Base-by-base conservation (phyloP, 2,329 filamentous ascomycete species). In the Talaromyces rugulosus region DNA sequence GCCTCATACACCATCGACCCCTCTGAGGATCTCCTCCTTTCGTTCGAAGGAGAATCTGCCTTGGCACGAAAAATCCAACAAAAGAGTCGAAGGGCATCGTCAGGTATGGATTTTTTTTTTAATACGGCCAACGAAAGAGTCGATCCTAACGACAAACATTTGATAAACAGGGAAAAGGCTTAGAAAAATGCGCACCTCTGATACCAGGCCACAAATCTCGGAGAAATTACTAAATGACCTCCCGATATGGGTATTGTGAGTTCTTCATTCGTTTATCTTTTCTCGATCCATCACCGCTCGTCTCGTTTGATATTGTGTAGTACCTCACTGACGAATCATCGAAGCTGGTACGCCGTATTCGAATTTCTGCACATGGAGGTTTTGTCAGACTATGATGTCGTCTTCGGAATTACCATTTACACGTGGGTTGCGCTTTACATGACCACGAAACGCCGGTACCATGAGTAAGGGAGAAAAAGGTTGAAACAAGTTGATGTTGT, bases 341-440 rank as follows among this genome's bases (percentile, higher is more conserved):
- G 23, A 47, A 47, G 55, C 27, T 62, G 56, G 60, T 55, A 58
- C 8, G 56, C 60, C 5, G 50, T 55, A 1, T 62, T 40, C 23
- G 60, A 62, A 2, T 36, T 33, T 36, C 14, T 62, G 5, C 14
- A 23, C 34, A 16, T 62, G 23, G 56, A 56, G 18, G 30, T 31
- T 4, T 23, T 62, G 16, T 23, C 27, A 14, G 3, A 55, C 11
- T 42, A 58, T 16, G 51, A 44, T 18, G 11, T 33, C 6, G 1
- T 34, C 18, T 14, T 54, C 3, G 23, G 40, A 27, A 23, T 62
- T 1, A 7, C 33, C 9, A 31, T 62, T 8, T 58, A 58, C 57
- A 27, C 23, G 18, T 58, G 55, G 50, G 50, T 8, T 11, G 50
- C 28, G 6, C 28, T 28, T 2, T 16, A 53, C 28, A 8, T 53